Conservation (phyloP, 2,329 filamentous ascomycete species). For the Ophiostoma ulmi region DNA sequence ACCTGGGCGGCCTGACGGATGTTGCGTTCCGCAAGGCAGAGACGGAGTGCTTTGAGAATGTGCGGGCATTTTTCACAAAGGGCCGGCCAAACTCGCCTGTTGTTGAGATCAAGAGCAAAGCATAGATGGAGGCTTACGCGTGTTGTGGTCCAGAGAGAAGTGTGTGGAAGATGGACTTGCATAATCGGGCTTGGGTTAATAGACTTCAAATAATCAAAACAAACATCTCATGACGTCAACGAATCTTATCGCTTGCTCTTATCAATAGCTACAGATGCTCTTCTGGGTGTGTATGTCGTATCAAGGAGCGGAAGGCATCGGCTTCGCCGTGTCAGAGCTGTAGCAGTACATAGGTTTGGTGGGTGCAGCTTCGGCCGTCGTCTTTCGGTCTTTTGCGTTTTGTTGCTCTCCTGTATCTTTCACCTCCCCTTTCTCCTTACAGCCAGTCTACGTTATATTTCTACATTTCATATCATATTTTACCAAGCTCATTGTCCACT, state of each 20-base stretch:
- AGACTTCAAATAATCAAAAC: not conserved
- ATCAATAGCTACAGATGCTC: not conserved
- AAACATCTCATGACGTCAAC: not conserved
- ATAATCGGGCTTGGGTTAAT: slow-evolving; percentile 1
- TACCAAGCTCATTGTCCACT: too few relatives aligned
- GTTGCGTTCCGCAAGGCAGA: slow-evolving; percentile 36
- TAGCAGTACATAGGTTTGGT: not conserved
- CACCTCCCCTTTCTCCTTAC: too few relatives aligned
- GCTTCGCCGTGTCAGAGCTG: not conserved
- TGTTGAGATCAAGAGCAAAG: slow-evolving; percentile 8
- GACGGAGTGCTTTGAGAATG: slow-evolving; percentile 20
- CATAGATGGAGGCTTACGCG: not conserved
- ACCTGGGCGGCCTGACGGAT: slow-evolving; percentile 61
- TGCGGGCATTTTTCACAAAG: slow-evolving; percentile 20
- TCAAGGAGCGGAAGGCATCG: not conserved
- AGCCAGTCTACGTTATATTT: too few relatives aligned
- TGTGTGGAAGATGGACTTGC: not conserved
- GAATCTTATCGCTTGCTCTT: not conserved
- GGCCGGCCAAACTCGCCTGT: slow-evolving; percentile 25
- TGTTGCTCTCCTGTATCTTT: too few relatives aligned
- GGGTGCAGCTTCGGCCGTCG: too few relatives aligned
- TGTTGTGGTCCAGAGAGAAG: not conserved
- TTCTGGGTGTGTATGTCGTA: not conserved
- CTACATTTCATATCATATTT: too few relatives aligned
- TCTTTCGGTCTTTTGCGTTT: too few relatives aligned